These are phyloP conservation scores for Chrysoporthe puriensis DNA, from an alignment of 2,329 filamentous ascomycete species.

Conservation along the genomic window DNA sequence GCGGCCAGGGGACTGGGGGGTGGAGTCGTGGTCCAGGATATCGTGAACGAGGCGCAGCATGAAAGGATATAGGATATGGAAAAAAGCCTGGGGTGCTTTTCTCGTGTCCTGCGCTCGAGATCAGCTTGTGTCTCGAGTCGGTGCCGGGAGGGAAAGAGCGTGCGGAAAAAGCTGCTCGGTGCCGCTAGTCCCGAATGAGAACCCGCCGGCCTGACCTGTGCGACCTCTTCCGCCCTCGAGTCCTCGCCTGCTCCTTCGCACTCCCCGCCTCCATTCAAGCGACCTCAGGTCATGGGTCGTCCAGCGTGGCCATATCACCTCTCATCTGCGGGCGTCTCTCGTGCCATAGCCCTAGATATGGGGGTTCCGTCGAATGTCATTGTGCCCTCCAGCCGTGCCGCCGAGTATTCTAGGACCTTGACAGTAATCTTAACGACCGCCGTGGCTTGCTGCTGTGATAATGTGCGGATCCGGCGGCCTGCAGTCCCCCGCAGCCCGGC, in stretches of 20 bases:
- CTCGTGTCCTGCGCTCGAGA: background rate
- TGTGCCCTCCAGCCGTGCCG: too few species aligned
- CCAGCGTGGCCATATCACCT: too few species aligned
- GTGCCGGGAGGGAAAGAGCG: background rate
- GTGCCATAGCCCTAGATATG: too few species aligned
- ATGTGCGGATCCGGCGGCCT: background rate
- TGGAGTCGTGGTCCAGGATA: background rate
- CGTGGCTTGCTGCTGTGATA: background rate
- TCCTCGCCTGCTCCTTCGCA: too few species aligned
- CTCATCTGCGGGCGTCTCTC: too few species aligned
- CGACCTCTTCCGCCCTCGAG: too few species aligned
- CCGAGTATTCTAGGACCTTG: too few species aligned
- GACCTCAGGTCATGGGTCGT: too few species aligned
- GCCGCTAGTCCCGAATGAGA: background rate
- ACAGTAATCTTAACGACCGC: too few species aligned
- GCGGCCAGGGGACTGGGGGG: background rate
- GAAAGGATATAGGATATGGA: too few species aligned
- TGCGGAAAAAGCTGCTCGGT: background rate
- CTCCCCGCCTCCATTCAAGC: too few species aligned
- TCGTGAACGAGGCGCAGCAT: background rate
- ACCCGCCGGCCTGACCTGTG: background rate
- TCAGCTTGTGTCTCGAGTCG: background rate
- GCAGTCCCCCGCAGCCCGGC: background rate
- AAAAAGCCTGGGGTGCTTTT: background rate
- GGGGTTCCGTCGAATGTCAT: too few species aligned